Percentiles rank a stretch among this genome's conserved stretches.
Conservation (phyloP, 1,284 basidiomycete species). For the Microbotryum silenes-acaulis region DNA sequence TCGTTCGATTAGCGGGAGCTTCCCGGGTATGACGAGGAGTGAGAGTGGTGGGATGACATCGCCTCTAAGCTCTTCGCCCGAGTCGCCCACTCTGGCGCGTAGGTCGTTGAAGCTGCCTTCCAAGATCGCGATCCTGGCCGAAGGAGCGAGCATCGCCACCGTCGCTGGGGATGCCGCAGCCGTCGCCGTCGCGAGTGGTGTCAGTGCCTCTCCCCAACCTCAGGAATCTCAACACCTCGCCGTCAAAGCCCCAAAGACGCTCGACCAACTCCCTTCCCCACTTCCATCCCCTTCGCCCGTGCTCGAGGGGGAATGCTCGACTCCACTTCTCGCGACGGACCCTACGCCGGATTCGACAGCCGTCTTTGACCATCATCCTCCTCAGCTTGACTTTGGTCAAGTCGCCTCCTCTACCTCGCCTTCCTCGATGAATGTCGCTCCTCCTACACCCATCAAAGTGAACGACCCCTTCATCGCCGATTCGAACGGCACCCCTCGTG, state of each 20-base stretch:
- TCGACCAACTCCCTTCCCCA: constrained; percentile 7
- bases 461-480: background rate
- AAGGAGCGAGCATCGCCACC: background rate
- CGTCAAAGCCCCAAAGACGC: constrained; percentile 8
- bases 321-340: background rate
- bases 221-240: constrained; percentile 13
- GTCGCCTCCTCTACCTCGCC: background rate
- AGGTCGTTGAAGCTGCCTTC: background rate
- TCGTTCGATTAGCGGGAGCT: background rate
- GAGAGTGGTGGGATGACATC: too few relatives aligned
- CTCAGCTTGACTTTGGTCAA: background rate
- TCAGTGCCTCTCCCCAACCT: too few relatives aligned
- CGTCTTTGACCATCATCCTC: background rate
- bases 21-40: too few relatives aligned
- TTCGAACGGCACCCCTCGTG: background rate
- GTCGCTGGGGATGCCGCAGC: too few relatives aligned
- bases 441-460: background rate
- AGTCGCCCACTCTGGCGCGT: background rate
- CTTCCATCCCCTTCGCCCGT: background rate
- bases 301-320: background rate
- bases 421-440: background rate
- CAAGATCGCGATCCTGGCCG: background rate
- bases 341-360: constrained; percentile 4
- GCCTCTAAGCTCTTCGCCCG: too few relatives aligned
- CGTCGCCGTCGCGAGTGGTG: background rate